Base-by-base conservation (phyloP, 1,139 yeast species). In the Trichomonascaceae sp. region DNA sequence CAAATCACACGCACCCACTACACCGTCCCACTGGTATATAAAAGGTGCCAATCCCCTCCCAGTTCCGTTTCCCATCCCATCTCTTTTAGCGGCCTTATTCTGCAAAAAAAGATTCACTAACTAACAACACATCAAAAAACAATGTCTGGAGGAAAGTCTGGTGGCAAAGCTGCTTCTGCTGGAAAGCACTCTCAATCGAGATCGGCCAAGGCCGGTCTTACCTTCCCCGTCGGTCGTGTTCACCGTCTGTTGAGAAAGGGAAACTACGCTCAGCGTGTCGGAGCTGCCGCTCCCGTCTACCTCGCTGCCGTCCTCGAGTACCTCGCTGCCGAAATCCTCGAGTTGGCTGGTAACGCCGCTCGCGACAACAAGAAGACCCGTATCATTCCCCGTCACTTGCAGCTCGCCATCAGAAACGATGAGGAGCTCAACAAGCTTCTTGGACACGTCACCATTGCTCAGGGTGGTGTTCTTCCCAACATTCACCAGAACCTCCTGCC, bases 171-270 rank as follows among this genome's bases (percentile, higher is more conserved):
- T 60, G 92, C 93, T 56, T 58, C 66, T 41, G 69, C 93, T 51
- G 87, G 85, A 62, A 87, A 87, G 69, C 85, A 92, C 54, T 79
- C 96, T 56, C 89, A 92, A 67, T 80, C 96, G 39, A 85, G 97
- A 76, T 87, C 97, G 52, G 78, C 95, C 45, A 87, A 84, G 72
- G 97, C 97, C 60, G 97, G 96, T 64, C 76, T 87, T 62, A 82
- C 94, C 54, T 87, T 89, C 93, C 97, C 97, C 68, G 97, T 89
- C 52, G 97, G 97, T 67, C 89, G 97, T 78, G 92, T 87, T 50
- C 97, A 87, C 74, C 78, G 96, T 72, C 74, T 85, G 57, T 71
- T 87, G 57, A 82, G 94, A 75, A 85, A 81, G 69, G 97, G 97
- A 59, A 87, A 87, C 77, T 87, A 87, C 70, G 96, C 96, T 54